Conservation (phyloP, 805 yeast genomes). For the Blastobotrys peoriensis region DNA sequence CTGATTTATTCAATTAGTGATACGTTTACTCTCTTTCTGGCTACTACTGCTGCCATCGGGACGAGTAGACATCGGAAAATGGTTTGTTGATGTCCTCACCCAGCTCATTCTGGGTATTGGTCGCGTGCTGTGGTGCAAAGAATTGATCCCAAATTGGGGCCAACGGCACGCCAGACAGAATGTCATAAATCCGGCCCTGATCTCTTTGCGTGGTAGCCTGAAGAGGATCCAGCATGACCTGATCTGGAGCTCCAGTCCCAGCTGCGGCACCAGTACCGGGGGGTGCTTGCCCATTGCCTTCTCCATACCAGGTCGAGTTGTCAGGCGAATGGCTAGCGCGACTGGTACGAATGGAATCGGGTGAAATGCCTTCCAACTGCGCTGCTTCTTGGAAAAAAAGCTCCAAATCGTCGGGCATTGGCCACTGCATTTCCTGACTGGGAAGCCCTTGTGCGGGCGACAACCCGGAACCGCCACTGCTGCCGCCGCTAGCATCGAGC, state of each 20-base stretch:
- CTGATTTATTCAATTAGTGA: too few species aligned
- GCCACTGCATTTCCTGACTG: conserved; percentile 5
- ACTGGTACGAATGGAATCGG: conserved; percentile 7
- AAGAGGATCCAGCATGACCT: background rate
- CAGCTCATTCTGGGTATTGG: background rate
- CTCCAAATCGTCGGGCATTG: conserved; percentile 20
- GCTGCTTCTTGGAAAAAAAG: conserved; percentile 24
- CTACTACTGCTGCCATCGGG: background rate
- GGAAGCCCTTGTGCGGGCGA: background rate
- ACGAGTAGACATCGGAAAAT: background rate
- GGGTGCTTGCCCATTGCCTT: background rate
- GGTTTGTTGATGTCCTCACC: background rate
- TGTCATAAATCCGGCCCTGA: conserved; percentile 29
- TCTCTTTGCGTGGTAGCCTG: conserved; percentile 16
- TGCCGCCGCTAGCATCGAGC: too few species aligned
- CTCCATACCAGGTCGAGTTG: background rate
- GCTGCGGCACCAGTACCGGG: background rate
- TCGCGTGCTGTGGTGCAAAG: conserved; percentile 15
- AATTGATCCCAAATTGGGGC: conserved; percentile 32
- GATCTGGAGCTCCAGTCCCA: background rate
- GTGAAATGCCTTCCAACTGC: conserved; percentile 14
- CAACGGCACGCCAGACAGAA: conserved; percentile 30
- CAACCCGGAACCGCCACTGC: too few species aligned
- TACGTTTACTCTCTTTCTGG: too few species aligned
- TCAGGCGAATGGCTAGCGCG: conserved; percentile 7